Evolutionary conservation across 2,329 filamentous ascomycete species (phyloP).

Genomic region (Sarocladiaceae sp.): DNA sequence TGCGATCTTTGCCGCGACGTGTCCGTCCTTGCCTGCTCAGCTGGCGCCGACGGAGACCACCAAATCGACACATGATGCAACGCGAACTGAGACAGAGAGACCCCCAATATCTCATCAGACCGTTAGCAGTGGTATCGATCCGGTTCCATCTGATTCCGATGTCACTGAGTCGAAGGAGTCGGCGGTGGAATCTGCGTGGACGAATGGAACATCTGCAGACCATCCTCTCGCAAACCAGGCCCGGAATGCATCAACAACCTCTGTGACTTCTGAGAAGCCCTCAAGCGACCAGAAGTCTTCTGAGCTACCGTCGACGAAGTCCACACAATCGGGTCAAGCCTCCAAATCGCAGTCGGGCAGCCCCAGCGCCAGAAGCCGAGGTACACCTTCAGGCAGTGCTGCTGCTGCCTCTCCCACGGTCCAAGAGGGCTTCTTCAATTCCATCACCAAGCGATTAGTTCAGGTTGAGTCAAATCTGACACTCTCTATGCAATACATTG

Average conservation of each 20-base stretch:
- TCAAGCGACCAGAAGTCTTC: neutral
- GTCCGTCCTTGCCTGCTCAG: neutral
- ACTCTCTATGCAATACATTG: constrained; percentile 89
- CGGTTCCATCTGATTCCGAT: neutral
- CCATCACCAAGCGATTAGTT: constrained; percentile 86
- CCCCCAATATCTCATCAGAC: neutral
- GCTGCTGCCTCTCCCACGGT: constrained; percentile 64
- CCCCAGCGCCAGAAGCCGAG: constrained; percentile 23
- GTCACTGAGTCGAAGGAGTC: neutral
- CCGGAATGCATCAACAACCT: neutral
- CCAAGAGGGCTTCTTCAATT: constrained; percentile 97
- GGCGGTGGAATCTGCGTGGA: neutral
- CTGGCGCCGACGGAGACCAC: neutral
- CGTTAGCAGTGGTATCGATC: neutral
- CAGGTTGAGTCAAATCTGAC: constrained; percentile 91
- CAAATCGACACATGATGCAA: neutral
- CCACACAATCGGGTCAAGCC: constrained; percentile 14
- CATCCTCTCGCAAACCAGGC: neutral
- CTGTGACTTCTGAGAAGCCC: neutral
- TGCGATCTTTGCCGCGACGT: neutral
- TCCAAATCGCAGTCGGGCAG: neutral
- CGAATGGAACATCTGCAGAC: neutral
- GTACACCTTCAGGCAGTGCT: constrained; percentile 21
- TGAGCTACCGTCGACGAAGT: neutral
- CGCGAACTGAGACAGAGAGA: neutral